phyloP scores from a whole-genome alignment of 371 early-diverging fungal genomes.

The Apophysomyces trapeziformis region DNA sequence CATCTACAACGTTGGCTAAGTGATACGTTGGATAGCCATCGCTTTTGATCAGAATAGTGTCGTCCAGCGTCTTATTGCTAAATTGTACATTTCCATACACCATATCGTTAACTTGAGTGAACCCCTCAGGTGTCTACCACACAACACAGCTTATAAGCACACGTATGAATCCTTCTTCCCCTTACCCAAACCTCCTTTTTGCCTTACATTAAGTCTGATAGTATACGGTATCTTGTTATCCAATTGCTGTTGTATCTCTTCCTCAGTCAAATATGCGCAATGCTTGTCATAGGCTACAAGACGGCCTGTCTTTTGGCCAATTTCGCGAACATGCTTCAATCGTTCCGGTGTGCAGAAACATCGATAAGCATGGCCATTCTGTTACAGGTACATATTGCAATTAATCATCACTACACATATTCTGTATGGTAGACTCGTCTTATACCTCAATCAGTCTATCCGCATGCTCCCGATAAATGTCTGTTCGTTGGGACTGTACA shows the following conservation, averaged over 20 bases:
- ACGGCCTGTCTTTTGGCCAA: conserved; percentile 60
- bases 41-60: conserved; percentile 88
- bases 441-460: conserved; percentile 66
- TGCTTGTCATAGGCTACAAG: conserved; percentile 81
- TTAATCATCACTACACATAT: too few species aligned
- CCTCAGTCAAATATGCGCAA: conserved; percentile 70
- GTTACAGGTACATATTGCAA: not conserved
- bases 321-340: conserved; percentile 63
- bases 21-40: conserved; percentile 96
- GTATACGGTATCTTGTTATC: conserved; percentile 63
- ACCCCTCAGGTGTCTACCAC: conserved; percentile 63
- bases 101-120: conserved; percentile 69
- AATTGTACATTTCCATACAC: conserved; percentile 81
- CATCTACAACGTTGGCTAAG: conserved; percentile 95
- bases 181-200: not conserved
- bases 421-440: too few species aligned
- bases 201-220: conserved; percentile 73
- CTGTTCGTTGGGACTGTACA: conserved; percentile 73
- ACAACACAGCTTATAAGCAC: not conserved
- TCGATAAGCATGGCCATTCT: conserved; percentile 82
- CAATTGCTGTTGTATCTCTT: conserved; percentile 65
- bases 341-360: conserved; percentile 88
- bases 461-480: conserved; percentile 72
- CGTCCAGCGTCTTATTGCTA: conserved; percentile 78
- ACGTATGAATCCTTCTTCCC: not conserved